Conservation (phyloP, 305 asterid genomes). For the Fraxinus sp. region DNA sequence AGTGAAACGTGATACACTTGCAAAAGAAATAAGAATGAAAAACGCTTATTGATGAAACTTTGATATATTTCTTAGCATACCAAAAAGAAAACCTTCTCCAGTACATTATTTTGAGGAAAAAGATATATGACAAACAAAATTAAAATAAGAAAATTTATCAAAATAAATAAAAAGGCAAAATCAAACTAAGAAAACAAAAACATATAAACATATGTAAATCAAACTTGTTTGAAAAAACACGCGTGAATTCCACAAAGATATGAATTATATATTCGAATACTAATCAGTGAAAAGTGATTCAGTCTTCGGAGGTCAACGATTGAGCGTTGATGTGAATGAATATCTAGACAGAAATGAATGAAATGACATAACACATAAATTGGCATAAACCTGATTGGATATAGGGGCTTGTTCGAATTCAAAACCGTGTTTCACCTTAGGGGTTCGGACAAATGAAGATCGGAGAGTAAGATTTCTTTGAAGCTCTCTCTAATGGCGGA, state of each 20-base stretch:
- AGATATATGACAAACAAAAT: not conserved
- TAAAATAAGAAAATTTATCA: not conserved
- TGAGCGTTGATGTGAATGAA: constrained; percentile 23
- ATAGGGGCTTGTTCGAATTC: constrained; percentile 23
- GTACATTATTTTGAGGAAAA: not conserved
- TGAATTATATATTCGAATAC: not conserved
- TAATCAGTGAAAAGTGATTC: constrained; percentile 14
- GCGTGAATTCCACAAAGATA: not conserved
- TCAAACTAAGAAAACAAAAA: not conserved
- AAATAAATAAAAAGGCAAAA: not conserved
- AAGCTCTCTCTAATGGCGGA: not conserved
- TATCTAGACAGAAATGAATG: not conserved
- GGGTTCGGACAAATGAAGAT: not conserved
- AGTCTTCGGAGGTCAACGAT: constrained; percentile 33
- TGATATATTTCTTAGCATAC: constrained; percentile 11
- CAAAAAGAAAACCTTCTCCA: not conserved
- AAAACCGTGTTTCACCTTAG: not conserved
- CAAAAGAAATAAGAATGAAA: not conserved
- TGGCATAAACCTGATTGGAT: constrained; percentile 39
- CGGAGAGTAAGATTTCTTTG: not conserved
- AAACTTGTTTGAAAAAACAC: not conserved
- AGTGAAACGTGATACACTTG: not conserved
- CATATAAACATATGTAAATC: constrained; percentile 17
- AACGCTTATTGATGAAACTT: constrained; percentile 16
- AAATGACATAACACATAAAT: constrained; percentile 12